Evolutionary conservation across 495 filamentous ascomycete species (phyloP), one percentile per base, ranked within the genome.

Genomic region (Talaromyces liani): DNA sequence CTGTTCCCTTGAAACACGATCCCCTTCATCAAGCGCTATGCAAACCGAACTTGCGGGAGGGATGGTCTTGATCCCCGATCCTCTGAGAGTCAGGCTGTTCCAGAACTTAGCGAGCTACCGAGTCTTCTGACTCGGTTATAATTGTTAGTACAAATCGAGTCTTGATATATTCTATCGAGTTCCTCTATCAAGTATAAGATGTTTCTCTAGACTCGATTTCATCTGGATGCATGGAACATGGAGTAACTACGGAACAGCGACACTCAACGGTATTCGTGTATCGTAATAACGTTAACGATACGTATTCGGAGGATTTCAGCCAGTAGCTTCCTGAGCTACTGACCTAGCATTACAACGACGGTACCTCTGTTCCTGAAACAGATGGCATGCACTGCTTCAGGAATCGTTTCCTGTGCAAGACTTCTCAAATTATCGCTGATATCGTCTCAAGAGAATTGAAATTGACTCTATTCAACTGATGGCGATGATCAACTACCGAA

Each of bases 41-140:
- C 57, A 36, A 22, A 59, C 41, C n/a, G 54, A 59, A 41, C 57
- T 41, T 59, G 31, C n/a, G 22, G 22, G 29, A 49, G 45, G n/a
- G 14, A 14, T 27, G 3, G 10, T 29, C 51, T 55, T 55, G 45
- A 49, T 20, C 45, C 16, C 22, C 39, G 39, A 45, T 45, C 45
- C n/a, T n/a, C n/a, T n/a, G n/a, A 20, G 45, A 49, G 18, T 20
- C 45, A 49, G 45, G 18, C 10, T 49, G 36, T 41, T 41, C 34
- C 36, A 41, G 36, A 41, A 41, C 14, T 4, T 14, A 14, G 4
- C 36, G 14, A 41, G 36, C 36, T 41, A 41, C 36, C 3, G 34
- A 12, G 14, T 41, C 14, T 41, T 16, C 36, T n/a, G 36, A 41
- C 36, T 41, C 36, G 36, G 36, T 6, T 49, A 49, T 7, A 20